These are phyloP conservation scores for Arthrobotrys conoides DNA, from an alignment of 2,329 filamentous ascomycete genomes.

Conservation along the genomic window DNA sequence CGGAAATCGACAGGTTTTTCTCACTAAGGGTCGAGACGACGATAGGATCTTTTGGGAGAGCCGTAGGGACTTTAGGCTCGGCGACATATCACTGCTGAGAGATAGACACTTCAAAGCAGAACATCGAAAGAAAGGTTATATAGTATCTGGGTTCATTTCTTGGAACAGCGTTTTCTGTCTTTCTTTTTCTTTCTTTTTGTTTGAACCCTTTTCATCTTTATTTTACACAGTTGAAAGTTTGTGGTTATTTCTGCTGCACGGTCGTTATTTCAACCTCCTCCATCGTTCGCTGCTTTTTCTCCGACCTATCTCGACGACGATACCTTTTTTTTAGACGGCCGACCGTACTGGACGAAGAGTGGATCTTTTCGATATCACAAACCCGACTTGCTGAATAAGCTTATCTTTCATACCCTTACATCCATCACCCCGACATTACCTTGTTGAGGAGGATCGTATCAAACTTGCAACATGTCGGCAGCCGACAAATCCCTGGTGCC, in stretches of 20 bases:
- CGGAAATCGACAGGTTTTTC: constrained; percentile 28
- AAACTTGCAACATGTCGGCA: constrained; percentile 33
- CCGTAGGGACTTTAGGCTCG: constrained; percentile 34
- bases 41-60: constrained; percentile 41
- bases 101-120: neutral
- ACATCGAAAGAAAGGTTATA: constrained; percentile 46
- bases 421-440: constrained; percentile 8
- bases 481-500: constrained; percentile 55
- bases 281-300: constrained; percentile 4
- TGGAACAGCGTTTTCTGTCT: constrained; percentile 3
- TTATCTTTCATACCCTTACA: neutral
- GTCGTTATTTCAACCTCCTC: constrained; percentile 25
- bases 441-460: constrained; percentile 1
- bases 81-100: constrained; percentile 45
- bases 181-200: neutral
- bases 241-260: constrained; percentile 27
- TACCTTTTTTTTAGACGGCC: constrained; percentile 8
- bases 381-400: neutral
- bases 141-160: constrained; percentile 54
- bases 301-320: constrained; percentile 6
- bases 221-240: constrained; percentile 14
- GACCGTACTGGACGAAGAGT: constrained; percentile 54
- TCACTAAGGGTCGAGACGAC: constrained; percentile 51
- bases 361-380: constrained; percentile 52
- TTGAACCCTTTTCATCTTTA: constrained; percentile 18